These are phyloP conservation scores for Gloeostereum incarnatum DNA, from an alignment of 768 basidiomycete genomes.

Conservation along the genomic window DNA sequence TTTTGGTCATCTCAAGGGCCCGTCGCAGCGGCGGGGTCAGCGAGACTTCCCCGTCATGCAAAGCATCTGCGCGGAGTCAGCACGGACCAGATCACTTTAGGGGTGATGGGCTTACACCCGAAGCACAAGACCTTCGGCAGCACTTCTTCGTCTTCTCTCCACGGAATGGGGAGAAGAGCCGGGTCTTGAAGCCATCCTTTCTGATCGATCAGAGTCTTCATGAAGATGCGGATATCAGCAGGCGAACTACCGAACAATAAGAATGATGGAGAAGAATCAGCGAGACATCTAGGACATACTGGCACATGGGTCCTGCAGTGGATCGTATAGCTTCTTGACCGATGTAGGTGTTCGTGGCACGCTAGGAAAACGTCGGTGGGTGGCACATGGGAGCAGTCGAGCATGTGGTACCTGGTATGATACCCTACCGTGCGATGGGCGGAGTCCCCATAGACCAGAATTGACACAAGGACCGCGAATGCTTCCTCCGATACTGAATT, in stretches of 20 bases:
- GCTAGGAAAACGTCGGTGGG: too few species aligned
- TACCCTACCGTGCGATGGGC: conserved; percentile 45
- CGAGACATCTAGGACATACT: too few species aligned
- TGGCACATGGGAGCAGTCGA: too few species aligned
- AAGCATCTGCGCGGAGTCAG: too few species aligned
- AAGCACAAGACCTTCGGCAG: too few species aligned
- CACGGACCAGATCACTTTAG: too few species aligned
- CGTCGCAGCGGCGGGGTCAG: conserved; percentile 45
- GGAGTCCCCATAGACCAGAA: conserved; percentile 49
- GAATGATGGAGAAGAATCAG: too few species aligned
- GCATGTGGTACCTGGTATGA: conserved; percentile 51
- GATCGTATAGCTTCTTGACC: conserved; percentile 53
- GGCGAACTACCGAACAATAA: too few species aligned
- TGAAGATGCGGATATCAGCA: conserved; percentile 44
- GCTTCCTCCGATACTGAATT: conserved; percentile 22
- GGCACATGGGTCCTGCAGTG: conserved; percentile 49
- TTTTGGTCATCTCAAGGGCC: conserved; percentile 37
- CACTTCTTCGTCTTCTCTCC: conserved; percentile 34
- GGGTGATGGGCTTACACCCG: conserved; percentile 29
- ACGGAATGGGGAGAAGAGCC: conserved; percentile 34
- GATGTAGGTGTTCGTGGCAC: conserved; percentile 36
- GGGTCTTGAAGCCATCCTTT: conserved; percentile 53
- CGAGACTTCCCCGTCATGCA: conserved; percentile 21
- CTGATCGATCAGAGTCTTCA: conserved; percentile 35
- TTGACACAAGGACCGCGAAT: conserved; percentile 49